phyloP scores from a whole-genome alignment of 768 basidiomycete genomes.

The Cystofilobasidium ferigula region DNA sequence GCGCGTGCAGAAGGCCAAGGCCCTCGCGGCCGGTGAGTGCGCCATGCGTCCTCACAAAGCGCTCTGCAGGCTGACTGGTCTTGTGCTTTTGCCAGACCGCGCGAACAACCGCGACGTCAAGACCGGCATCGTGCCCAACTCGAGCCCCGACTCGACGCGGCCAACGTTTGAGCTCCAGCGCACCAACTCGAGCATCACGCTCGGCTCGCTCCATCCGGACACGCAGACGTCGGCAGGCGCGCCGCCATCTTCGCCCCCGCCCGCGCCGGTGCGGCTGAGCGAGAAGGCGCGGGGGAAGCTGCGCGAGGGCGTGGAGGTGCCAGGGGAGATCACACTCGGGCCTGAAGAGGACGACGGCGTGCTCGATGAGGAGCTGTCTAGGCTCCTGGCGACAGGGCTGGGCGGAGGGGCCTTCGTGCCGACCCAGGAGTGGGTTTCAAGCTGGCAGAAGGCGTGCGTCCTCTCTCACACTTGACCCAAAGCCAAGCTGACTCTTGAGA shows the following conservation, averaged over 20 bases:
- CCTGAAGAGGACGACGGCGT: constrained; percentile 5
- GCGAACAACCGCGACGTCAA: not conserved
- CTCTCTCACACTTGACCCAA: not conserved
- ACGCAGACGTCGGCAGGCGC: not conserved
- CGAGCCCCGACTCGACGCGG: not conserved
- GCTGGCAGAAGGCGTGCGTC: constrained; percentile 84
- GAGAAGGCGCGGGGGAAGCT: constrained; percentile 90
- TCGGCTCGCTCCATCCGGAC: not conserved
- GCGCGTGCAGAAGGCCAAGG: constrained; percentile 58
- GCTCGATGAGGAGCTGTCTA: constrained; percentile 46
- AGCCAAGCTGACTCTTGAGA: too few relatives aligned
- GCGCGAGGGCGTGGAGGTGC: constrained; percentile 44
- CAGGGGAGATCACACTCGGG: not conserved
- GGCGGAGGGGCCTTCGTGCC: constrained; percentile 73
- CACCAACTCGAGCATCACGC: not conserved
- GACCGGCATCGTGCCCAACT: not conserved
- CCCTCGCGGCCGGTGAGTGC: constrained; percentile 31
- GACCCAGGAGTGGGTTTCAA: constrained; percentile 93
- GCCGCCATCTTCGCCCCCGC: not conserved
- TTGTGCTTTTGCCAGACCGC: not conserved
- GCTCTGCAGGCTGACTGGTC: too few relatives aligned
- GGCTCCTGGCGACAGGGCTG: constrained; percentile 34
- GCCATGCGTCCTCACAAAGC: too few relatives aligned
- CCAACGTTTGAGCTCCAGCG: constrained; percentile 3
- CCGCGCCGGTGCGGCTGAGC: constrained; percentile 41